These are phyloP conservation scores for Alternaria sp. DNA, from an alignment of 2,329 filamentous ascomycete genomes.

Conservation along the genomic window DNA sequence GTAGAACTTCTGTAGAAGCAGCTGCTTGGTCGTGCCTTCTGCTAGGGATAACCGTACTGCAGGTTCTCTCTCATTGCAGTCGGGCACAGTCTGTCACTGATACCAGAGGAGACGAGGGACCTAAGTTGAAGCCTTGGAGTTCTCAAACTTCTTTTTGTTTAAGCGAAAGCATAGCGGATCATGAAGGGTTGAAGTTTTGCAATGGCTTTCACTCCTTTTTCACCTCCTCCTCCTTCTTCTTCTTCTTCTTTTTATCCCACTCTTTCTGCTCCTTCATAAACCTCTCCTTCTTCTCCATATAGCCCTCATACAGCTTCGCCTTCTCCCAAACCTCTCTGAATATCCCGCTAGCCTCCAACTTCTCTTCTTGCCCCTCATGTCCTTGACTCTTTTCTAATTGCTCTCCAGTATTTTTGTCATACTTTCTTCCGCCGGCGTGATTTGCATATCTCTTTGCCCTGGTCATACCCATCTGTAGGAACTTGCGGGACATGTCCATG, in stretches of 20 bases:
- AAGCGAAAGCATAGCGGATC: background rate
- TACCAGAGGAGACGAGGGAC: background rate
- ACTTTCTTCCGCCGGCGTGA: constrained; percentile 64
- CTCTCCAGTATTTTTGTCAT: constrained; percentile 53
- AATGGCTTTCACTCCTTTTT: background rate
- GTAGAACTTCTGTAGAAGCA: background rate
- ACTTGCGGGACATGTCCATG: constrained; percentile 71
- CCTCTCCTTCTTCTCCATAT: constrained; percentile 56
- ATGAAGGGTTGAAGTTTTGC: background rate
- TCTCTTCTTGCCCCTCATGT: constrained; percentile 60
- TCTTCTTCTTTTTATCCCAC: constrained; percentile 49
- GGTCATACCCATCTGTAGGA: constrained; percentile 72
- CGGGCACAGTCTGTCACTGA: constrained; percentile 9
- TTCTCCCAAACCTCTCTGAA: constrained; percentile 61
- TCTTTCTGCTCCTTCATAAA: constrained; percentile 60
- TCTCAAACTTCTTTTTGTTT: constrained; percentile 2
- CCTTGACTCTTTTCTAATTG: constrained; percentile 56
- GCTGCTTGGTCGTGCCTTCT: background rate
- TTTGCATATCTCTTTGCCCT: constrained; percentile 68
- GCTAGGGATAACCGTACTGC: background rate
- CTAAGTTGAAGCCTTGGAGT: constrained; percentile 10
- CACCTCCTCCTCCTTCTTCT: constrained; percentile 3
- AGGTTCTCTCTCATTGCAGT: background rate
- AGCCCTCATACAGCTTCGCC: constrained; percentile 57
- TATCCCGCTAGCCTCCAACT: constrained; percentile 59